Evolutionary conservation across 2,329 filamentous ascomycete genomes (phyloP), one percentile per base, ranked within the genome.

Genomic region (Xylaria sp.): DNA sequence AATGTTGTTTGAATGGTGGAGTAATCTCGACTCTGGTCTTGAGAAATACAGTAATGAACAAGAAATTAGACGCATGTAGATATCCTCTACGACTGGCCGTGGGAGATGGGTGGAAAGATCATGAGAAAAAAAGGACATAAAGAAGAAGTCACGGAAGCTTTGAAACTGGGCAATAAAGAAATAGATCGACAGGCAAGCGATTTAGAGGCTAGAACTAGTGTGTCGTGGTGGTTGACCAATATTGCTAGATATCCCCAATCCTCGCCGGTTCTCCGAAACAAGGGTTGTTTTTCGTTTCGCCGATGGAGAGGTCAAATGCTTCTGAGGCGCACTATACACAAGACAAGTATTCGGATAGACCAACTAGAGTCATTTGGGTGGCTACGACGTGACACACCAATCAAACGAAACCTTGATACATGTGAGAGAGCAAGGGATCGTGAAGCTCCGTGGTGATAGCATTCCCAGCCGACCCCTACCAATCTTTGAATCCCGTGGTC

Each of bases 1-100:
- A 55, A 94, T 98, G 92, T 87, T 99, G 47, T 99, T 97, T 75
- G 91, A 97, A 80, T 99, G 96, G 96, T 99, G 96, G 96, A 85
- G 90, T 77, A 89, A 92, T 81, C 87, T 98, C 63, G 90, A 96
- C 73, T 83, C 87, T 27, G 92, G 92, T 10, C 84, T 98, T 73
- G 92, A 96, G 67, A 91, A 92, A 81, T 97, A 95, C 82, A 86
- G 89, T 81, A 90, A 93, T 77, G 94, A 98, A 84, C 88, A 89
- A 77, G 85, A 92, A 77, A 97, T 98, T 75, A 90, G 93, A 73
- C 90, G 95, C 73, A 97, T 97, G 95, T 78, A 72, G 60, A 58
- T 62, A 51, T 22, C 36, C 36, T 25, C 49, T n/a, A 33, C 47
- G 36, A 59, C 17, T 27, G 27, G 31, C 7, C 11, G 45, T 60